Conservation (phyloP, 805 yeast genomes). For the Saccharomyces mikatae region DNA sequence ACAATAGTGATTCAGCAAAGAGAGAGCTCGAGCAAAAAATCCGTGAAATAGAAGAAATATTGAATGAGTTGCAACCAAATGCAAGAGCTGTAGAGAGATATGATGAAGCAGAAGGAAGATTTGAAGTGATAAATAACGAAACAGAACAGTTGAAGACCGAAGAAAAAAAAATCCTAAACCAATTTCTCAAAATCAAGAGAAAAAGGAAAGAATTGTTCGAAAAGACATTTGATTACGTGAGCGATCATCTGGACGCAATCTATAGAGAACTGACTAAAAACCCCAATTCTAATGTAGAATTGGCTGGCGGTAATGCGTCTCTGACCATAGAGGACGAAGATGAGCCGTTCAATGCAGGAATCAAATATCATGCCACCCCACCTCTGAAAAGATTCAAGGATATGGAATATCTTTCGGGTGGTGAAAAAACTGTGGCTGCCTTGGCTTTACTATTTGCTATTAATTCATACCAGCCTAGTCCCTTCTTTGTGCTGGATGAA, state of each 20-base stretch:
- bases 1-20: constrained; percentile 22
- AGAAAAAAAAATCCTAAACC: constrained; percentile 47
- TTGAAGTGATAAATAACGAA: constrained; percentile 56
- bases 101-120: constrained; percentile 53
- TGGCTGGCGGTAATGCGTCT: constrained; percentile 91
- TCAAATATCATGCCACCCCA: constrained; percentile 90
- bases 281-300: constrained; percentile 45
- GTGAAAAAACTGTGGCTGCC: constrained; percentile 95
- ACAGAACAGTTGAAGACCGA: constrained; percentile 51
- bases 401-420: constrained; percentile 90
- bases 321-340: constrained; percentile 81
- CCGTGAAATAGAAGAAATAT: constrained; percentile 28
- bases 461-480: constrained; percentile 86
- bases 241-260: constrained; percentile 60
- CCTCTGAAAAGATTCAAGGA: constrained; percentile 90
- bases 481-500: constrained; percentile 92
- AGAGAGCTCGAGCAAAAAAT: constrained; percentile 35
- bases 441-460: constrained; percentile 84
- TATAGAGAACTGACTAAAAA: constrained; percentile 78
- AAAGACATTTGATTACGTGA: constrained; percentile 68
- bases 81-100: constrained; percentile 71
- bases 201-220: constrained; percentile 57
- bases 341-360: constrained; percentile 78
- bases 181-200: constrained; percentile 52
- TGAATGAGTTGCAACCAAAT: constrained; percentile 58